Conservation (phyloP, 2,329 filamentous ascomycete genomes). For the Fusarium austroafricanum region DNA sequence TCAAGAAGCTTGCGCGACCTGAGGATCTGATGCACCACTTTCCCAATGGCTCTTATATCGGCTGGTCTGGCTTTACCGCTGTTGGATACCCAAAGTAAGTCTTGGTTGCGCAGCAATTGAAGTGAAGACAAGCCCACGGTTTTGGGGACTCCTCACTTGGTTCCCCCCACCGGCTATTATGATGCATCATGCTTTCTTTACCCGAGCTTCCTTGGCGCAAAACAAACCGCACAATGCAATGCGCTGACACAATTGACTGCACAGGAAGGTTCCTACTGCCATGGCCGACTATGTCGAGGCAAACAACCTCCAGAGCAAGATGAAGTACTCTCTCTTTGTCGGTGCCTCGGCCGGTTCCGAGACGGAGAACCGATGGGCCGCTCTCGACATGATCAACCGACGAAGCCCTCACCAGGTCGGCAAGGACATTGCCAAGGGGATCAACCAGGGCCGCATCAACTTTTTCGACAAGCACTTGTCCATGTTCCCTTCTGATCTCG, state of each 20-base stretch:
- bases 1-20: conserved; percentile 82
- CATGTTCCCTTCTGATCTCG: conserved; percentile 90
- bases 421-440: conserved; percentile 89
- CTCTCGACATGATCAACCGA: conserved; percentile 88
- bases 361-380: conserved; percentile 93
- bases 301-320: conserved; percentile 83
- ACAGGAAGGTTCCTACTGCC: conserved; percentile 84
- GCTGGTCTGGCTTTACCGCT: conserved; percentile 92
- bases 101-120: background rate
- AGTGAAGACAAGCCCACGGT: background rate
- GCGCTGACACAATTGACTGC: conserved; percentile 23
- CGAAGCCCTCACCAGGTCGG: conserved; percentile 89
- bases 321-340: conserved; percentile 89
- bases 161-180: conserved; percentile 32
- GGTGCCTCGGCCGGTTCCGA: conserved; percentile 90
- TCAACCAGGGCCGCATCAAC: conserved; percentile 88
- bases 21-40: conserved; percentile 85
- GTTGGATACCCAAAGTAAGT: conserved; percentile 84
- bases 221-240: conserved; percentile 9
- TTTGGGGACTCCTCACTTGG: background rate
- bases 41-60: conserved; percentile 86
- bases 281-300: conserved; percentile 90
- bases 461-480: conserved; percentile 95
- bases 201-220: conserved; percentile 29
- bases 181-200: background rate